Evolutionary conservation across 768 basidiomycete species (phyloP), one percentile per base, ranked within the genome.

Genomic region (Russula dissimulans): DNA sequence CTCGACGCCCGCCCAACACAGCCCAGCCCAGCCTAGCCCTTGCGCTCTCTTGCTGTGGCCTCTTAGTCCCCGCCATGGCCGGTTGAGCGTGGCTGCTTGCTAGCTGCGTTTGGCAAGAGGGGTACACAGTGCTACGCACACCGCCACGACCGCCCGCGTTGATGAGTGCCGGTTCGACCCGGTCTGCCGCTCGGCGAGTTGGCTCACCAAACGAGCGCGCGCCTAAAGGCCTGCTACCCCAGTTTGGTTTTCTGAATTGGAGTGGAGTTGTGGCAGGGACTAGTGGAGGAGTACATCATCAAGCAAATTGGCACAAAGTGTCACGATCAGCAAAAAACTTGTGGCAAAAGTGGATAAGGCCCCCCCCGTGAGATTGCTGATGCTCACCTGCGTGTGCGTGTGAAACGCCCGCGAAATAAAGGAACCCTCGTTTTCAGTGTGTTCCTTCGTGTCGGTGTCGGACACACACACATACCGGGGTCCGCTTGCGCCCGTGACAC

Each of bases 321-420:
- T 26, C 15, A 10, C n/a, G 41, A 18, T 34, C 14, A 4, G 34
- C 5, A 36, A 43, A 3, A 3, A 26, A 26, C 22, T 41, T 42
- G 41, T 55, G 41, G 32, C 47, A 15, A 55, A 55, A 48, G 22
- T 42, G 54, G 59, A 60, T 36, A 60, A 44, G 59, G 11, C 36
- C n/a, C 14, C 1, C 12, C 15, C 8, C 32, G 10, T 26, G n/a
- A 6, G 48, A 43, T n/a, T 34, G 12, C 36, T 29, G 43, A 26
- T 26, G 22, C 22, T 26, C 22, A 26, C 22, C 22, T 26, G 22
- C 22, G 22, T 26, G 22, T 26, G 22, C 22, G 22, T 26, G 22
- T 26, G 22, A 26, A 26, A 26, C 22, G 22, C 22, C 22, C 22
- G 22, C 22, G 22, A 2, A 26, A 26, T 26, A 26, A 26, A 26